Evolutionary conservation across 805 yeast genomes (phyloP).

Genomic region (Suhomyces kilbournensis): DNA sequence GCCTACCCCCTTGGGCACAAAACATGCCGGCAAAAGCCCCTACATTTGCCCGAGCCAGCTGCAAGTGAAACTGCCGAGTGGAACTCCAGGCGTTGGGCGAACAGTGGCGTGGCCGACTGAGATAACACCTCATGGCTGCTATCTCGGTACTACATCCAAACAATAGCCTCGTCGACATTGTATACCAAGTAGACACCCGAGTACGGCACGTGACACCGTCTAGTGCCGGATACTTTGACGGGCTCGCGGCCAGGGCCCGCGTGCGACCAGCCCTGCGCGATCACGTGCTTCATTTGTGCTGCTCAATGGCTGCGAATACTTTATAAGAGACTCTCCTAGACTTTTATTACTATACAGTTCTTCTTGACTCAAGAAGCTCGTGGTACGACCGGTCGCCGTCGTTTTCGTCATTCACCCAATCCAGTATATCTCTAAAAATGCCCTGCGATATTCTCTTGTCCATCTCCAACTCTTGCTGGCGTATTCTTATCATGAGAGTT

Average conservation of each 20-base stretch:
- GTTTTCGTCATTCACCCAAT: slow-evolving; percentile 55
- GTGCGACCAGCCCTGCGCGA: too few species aligned
- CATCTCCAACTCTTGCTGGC: slow-evolving; percentile 56
- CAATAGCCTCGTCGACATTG: too few species aligned
- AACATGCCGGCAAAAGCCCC: not conserved
- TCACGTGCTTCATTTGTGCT: too few species aligned
- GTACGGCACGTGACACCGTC: not conserved
- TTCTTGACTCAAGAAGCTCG: slow-evolving; percentile 6
- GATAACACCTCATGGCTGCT: too few species aligned
- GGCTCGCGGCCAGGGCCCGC: too few species aligned
- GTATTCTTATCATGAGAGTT: slow-evolving; percentile 54
- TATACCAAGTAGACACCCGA: too few species aligned
- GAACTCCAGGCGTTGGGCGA: too few species aligned
- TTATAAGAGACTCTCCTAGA: too few species aligned
- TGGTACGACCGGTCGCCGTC: slow-evolving; percentile 36
- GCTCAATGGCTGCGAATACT: not conserved
- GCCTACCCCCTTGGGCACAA: not conserved
- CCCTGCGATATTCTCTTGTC: slow-evolving; percentile 55
- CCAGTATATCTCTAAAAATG: slow-evolving; percentile 59
- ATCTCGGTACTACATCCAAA: too few species aligned
- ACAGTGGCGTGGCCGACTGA: not conserved
- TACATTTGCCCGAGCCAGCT: not conserved
- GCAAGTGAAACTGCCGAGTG: not conserved
- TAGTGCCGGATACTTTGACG: too few species aligned
- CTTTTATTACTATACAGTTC: not conserved